Evolutionary conservation across 116 monocot species (phyloP).

Genomic region (Phalaenopsis hybrid): DNA sequence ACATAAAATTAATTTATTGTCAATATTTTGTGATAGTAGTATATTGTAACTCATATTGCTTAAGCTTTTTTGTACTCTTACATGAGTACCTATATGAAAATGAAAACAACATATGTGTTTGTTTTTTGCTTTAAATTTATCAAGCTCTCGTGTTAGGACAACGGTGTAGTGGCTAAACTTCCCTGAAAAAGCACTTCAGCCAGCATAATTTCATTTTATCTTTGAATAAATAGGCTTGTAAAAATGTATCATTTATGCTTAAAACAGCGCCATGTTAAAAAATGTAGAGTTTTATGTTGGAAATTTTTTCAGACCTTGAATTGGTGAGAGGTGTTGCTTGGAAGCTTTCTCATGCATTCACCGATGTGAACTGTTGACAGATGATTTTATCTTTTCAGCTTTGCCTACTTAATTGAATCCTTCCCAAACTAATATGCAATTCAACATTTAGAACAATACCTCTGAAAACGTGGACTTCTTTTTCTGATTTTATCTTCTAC

Average conservation of each 20-base stretch:
- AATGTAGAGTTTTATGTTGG: not conserved
- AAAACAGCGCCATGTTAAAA: not conserved
- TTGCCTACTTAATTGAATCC: not conserved
- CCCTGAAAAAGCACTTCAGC: not conserved
- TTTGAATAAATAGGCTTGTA: not conserved
- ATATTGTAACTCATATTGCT: not conserved
- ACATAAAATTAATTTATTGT: not conserved
- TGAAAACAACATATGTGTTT: not conserved
- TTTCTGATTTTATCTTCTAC: not conserved
- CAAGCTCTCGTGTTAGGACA: not conserved
- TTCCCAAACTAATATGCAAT: not conserved
- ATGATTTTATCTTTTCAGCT: not conserved
- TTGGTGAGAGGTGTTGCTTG: not conserved
- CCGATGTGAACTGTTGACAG: not conserved
- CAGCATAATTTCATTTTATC: not conserved
- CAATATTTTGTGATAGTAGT: not conserved
- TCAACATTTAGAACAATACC: not conserved
- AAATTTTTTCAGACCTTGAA: not conserved
- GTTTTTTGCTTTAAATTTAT: not conserved
- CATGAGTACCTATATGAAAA: not conserved
- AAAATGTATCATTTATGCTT: not conserved
- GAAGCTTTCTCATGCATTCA: not conserved
- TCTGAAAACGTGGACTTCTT: not conserved
- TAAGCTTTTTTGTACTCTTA: not conserved
- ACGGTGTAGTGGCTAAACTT: not conserved